These are phyloP conservation scores for Ceratocystis albifundus DNA, from an alignment of 2,329 filamentous ascomycete species.

Conservation along the genomic window DNA sequence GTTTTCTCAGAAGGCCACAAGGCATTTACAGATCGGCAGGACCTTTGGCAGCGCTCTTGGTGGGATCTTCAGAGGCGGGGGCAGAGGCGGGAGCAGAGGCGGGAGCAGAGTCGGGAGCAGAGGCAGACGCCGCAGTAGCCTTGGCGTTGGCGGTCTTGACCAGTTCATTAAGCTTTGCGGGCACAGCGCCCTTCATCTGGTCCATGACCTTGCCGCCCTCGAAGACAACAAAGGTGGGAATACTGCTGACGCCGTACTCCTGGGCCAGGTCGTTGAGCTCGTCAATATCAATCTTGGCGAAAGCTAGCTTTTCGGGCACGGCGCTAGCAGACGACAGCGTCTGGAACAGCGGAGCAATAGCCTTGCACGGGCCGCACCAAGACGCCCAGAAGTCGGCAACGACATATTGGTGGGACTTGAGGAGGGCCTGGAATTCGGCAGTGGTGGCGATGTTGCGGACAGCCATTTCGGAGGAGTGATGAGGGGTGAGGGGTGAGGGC, in stretches of 20 bases:
- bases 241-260: constrained; percentile 41
- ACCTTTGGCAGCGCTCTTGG: not conserved
- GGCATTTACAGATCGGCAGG: constrained; percentile 1
- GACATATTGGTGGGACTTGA: constrained; percentile 40
- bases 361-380: constrained; percentile 52
- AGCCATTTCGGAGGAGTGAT: constrained; percentile 28
- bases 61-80: not conserved
- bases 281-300: constrained; percentile 51
- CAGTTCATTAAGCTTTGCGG: constrained; percentile 22
- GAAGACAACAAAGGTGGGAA: constrained; percentile 52
- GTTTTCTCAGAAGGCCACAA: not conserved
- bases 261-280: constrained; percentile 39
- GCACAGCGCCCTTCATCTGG: constrained; percentile 25
- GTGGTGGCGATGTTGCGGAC: constrained; percentile 27
- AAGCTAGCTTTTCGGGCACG: constrained; percentile 36
- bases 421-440: constrained; percentile 40
- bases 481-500: no score
- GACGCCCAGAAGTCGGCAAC: constrained; percentile 47
- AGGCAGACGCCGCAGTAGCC: constrained; percentile 23
- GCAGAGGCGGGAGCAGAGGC: not conserved
- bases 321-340: constrained; percentile 35
- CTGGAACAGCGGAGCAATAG: constrained; percentile 44
- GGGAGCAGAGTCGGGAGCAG: not conserved
- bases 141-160: constrained; percentile 25
- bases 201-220: constrained; percentile 36